Base-by-base conservation (phyloP, 257 asterid genomes). In the Petunia secreta region DNA sequence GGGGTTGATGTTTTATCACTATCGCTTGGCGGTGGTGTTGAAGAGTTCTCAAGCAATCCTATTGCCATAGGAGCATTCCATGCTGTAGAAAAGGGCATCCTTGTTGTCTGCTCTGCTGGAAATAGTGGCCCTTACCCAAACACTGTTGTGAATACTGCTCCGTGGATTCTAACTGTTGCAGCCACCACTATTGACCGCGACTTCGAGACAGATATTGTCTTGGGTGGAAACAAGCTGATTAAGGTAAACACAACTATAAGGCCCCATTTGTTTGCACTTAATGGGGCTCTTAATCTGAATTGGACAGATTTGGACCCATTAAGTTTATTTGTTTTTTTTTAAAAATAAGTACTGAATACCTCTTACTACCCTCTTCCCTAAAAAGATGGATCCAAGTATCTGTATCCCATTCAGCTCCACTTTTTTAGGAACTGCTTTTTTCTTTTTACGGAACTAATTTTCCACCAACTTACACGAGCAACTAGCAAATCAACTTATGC, bases 121-220 rank as follows among this genome's bases (percentile, higher is more conserved):
- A 93, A 91, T 41, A 85, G 85, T 7, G 97, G 97, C 67, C 95
- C 93, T 34, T 8, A n/a, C 14, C 15, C 90, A 7, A 8, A n/a
- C 10, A 39, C 92, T 0, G 89, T 89, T 0, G 87, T 79, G 73
- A 94, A 94, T 54, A 84, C 77, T 4, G 97, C 95, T 77, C 98
- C 98, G 1, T 94, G 98, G 98, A 88, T 94, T 55, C 82, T 94
- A 1, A 89, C 98, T 5, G 96, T 94, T 9, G 96, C 93, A 8
- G 97, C 97, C 36, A 89, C 97, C 54, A 90, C 97, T 6, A 88
- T 90, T 1, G 97, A 94, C 37, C 95, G 98, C 3, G 90, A 86
- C 64, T 90, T 92, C 6, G 86, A 91, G 87, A 63, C 89, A 0
- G 86, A 80, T 40, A 25, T 25, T 25, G 62, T 94, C 11, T 67